phyloP scores from a whole-genome alignment of 192 early-diverging fungal species.

The Globomyces pollinis-pini region DNA sequence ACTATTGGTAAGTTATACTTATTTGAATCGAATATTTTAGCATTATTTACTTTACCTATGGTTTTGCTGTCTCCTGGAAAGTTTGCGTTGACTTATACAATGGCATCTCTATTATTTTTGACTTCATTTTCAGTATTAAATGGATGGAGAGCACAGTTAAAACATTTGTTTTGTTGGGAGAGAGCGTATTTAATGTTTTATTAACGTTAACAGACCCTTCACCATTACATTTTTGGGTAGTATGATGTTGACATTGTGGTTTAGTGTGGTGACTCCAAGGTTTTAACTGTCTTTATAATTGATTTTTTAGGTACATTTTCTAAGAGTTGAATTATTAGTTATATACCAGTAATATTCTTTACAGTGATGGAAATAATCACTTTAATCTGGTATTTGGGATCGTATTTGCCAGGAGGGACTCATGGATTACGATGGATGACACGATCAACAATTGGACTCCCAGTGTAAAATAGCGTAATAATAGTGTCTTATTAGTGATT shows the following conservation, averaged over 20 bases:
- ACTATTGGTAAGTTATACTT: too few species aligned
- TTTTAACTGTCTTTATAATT: too few species aligned
- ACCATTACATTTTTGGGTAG: conserved; percentile 72
- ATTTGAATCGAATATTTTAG: too few species aligned
- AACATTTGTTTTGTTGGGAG: conserved; percentile 69
- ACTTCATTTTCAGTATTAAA: conserved; percentile 7
- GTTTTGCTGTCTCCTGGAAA: conserved; percentile 5
- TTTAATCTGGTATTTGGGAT: conserved; percentile 75
- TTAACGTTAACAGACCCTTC: too few species aligned
- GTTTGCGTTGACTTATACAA: conserved; percentile 12
- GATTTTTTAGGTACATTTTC: conserved; percentile 36
- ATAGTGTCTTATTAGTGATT: neutral
- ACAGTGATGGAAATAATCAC: conserved; percentile 72
- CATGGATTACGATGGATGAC: conserved; percentile 2
- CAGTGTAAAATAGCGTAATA: conserved; percentile 2
- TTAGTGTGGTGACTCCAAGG: conserved; percentile 53
- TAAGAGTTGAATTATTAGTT: too few species aligned
- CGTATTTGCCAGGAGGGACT: conserved; percentile 64
- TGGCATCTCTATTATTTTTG: conserved; percentile 10
- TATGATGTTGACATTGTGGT: conserved; percentile 78
- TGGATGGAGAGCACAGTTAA: conserved; percentile 54
- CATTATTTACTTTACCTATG: conserved; percentile 5
- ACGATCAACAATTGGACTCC: neutral
- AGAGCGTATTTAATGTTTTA: too few species aligned
- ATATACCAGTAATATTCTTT: conserved; percentile 70